phyloP scores from a whole-genome alignment of 2,329 filamentous ascomycete genomes.

The Fusarium napiforme region DNA sequence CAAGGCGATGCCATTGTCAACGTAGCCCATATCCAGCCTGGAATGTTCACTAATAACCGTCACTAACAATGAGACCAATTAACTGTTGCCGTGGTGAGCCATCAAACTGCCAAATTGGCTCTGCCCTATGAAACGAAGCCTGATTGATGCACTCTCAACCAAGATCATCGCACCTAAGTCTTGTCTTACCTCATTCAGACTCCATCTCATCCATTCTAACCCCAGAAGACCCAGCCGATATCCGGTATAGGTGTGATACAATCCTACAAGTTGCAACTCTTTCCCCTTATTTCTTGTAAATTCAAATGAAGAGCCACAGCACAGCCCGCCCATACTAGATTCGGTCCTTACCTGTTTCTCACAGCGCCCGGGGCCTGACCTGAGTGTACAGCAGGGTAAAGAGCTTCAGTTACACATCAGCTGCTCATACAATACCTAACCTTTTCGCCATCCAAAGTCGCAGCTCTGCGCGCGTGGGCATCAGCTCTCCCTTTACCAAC shows the following conservation, averaged over 20 bases:
- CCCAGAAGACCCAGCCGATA: constrained; percentile 23
- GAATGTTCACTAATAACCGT: background rate
- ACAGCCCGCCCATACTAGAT: constrained; percentile 9
- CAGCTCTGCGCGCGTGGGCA: constrained; percentile 24
- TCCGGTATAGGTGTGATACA: constrained; percentile 31
- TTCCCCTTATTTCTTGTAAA: background rate
- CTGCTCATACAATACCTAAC: constrained; percentile 11
- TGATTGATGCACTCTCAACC: constrained; percentile 24
- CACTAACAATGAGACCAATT: background rate
- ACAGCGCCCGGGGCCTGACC: background rate
- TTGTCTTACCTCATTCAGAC: constrained; percentile 41
- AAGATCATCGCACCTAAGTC: constrained; percentile 33
- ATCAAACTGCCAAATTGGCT: constrained; percentile 14
- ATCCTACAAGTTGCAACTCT: constrained; percentile 1
- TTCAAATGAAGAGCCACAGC: background rate
- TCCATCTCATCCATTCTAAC: constrained; percentile 12
- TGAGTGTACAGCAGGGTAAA: background rate
- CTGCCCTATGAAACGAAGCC: constrained; percentile 31
- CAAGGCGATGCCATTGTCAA: background rate
- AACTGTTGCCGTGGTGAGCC: constrained; percentile 7
- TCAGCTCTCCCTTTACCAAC: constrained; percentile 1
- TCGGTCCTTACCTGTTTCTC: constrained; percentile 24
- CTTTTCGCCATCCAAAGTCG: constrained; percentile 21
- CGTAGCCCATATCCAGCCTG: background rate
- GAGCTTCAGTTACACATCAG: constrained; percentile 26